These are phyloP conservation scores for Pestalotiopsis sp. DNA, from an alignment of 2,329 filamentous ascomycete species.

Conservation along the genomic window DNA sequence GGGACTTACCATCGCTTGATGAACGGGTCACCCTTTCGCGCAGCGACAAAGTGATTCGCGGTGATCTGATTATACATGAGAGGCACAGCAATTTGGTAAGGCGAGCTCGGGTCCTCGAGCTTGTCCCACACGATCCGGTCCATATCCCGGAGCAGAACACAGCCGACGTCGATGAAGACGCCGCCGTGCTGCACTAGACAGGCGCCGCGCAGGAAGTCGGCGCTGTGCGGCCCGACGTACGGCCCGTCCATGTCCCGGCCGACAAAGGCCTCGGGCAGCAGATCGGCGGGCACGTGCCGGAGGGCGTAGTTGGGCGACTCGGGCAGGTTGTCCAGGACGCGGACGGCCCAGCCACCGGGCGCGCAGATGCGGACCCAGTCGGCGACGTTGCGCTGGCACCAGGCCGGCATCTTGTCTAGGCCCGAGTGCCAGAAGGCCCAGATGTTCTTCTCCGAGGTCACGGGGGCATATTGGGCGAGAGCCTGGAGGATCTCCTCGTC, in stretches of 20 bases:
- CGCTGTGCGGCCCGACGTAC: slow-evolving; percentile 41
- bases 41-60: not conserved
- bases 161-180: slow-evolving; percentile 43
- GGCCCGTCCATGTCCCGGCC: slow-evolving; percentile 44
- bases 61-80: slow-evolving; percentile 15
- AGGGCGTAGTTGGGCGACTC: slow-evolving; percentile 35
- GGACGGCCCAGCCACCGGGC: slow-evolving; percentile 36
- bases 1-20: slow-evolving; percentile 11
- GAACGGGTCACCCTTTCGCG: not conserved
- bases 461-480: slow-evolving; percentile 18
- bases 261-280: slow-evolving; percentile 41
- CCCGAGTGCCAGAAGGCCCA: slow-evolving; percentile 45
- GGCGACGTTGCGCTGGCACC: slow-evolving; percentile 36
- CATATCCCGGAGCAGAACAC: slow-evolving; percentile 39
- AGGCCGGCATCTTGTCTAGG: slow-evolving; percentile 30
- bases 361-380: slow-evolving; percentile 38
- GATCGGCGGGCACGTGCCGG: slow-evolving; percentile 33
- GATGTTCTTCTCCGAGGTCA: slow-evolving; percentile 40
- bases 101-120: slow-evolving; percentile 34
- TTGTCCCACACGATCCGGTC: slow-evolving; percentile 39
- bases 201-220: slow-evolving; percentile 46
- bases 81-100: slow-evolving; percentile 33
- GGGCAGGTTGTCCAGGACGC: slow-evolving; percentile 37
- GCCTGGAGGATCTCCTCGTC: slow-evolving; percentile 21
- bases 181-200: slow-evolving; percentile 41